Conservation (phyloP, 2,329 filamentous ascomycete genomes). For the Arthrobotrys pseudoclavata region DNA sequence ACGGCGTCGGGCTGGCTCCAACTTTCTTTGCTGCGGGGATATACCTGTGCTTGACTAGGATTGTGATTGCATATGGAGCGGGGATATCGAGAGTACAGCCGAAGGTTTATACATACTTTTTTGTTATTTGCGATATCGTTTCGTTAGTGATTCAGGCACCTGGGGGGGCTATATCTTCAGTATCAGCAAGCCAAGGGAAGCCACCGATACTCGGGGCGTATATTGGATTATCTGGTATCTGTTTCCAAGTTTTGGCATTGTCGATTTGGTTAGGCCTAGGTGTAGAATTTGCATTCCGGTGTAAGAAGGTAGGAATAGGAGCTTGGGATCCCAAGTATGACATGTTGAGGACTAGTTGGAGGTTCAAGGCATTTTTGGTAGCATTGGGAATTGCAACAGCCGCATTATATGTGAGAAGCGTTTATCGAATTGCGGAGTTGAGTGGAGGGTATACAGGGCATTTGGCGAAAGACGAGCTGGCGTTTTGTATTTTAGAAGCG, state of each 20-base stretch:
- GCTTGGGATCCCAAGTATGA: conserved; percentile 41
- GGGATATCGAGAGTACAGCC: conserved; percentile 68
- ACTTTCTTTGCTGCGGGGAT: conserved; percentile 76
- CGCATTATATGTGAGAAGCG: conserved; percentile 73
- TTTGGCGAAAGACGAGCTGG: conserved; percentile 71
- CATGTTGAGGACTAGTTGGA: conserved; percentile 17
- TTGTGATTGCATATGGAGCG: conserved; percentile 70
- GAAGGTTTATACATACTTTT: conserved; percentile 72
- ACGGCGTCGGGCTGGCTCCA: conserved; percentile 75
- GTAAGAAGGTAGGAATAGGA: conserved; percentile 24
- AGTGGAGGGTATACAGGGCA: conserved; percentile 74
- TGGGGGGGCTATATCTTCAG: conserved; percentile 72
- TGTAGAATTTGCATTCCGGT: conserved; percentile 67
- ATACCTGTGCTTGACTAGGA: conserved; percentile 72
- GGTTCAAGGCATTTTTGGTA: conserved; percentile 68
- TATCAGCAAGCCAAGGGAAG: conserved; percentile 60
- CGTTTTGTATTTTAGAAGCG: conserved; percentile 74
- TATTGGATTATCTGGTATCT: conserved; percentile 75
- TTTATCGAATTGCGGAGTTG: conserved; percentile 76
- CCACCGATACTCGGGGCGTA: conserved; percentile 64
- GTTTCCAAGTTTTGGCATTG: conserved; percentile 74
- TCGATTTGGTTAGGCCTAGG: conserved; percentile 73
- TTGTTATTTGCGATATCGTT: conserved; percentile 75
- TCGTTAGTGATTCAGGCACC: conserved; percentile 74
- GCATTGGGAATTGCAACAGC: conserved; percentile 73